phyloP scores from a whole-genome alignment of 495 filamentous ascomycete genomes.

The Penicilliopsis zonata region DNA sequence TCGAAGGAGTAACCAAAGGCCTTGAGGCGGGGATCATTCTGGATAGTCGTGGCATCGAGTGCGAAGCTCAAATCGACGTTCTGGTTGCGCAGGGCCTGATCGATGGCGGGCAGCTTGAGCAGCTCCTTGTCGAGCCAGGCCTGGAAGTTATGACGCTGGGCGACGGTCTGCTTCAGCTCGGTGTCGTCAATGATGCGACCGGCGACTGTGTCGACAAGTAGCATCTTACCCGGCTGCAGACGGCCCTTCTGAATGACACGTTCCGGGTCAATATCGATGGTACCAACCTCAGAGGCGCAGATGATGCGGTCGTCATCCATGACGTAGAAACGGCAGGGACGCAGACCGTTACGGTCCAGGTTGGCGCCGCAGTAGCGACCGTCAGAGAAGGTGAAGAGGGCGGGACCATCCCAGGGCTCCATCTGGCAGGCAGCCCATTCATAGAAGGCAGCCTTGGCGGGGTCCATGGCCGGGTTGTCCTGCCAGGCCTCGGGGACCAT shows the following conservation, averaged over 20 bases:
- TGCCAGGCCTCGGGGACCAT: constrained; percentile 99
- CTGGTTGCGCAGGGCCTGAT: constrained; percentile 42
- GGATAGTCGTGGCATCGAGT: constrained; percentile 62
- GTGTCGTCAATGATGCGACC: constrained; percentile 93
- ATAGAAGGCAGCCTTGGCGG: constrained; percentile 95
- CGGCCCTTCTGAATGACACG: constrained; percentile 89
- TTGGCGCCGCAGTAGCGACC: constrained; percentile 97
- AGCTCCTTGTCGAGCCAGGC: constrained; percentile 83
- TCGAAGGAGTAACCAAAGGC: constrained; percentile 96
- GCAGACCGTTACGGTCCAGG: constrained; percentile 93
- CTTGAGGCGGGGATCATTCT: constrained; percentile 73
- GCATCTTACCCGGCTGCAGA: constrained; percentile 92
- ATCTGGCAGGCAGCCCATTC: constrained; percentile 99
- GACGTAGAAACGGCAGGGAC: constrained; percentile 96
- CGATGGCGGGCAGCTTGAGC: constrained; percentile 67
- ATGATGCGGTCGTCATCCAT: constrained; percentile 98
- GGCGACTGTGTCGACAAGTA: constrained; percentile 90
- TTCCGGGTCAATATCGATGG: constrained; percentile 85
- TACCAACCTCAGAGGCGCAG: constrained; percentile 95
- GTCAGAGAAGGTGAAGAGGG: constrained; percentile 96
- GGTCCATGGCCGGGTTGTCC: constrained; percentile 84
- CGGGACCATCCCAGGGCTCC: constrained; percentile 99
- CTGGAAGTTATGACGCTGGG: constrained; percentile 74
- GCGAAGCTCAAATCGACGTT: constrained; percentile 51
- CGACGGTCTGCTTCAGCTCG: constrained; percentile 85